Base-by-base conservation (phyloP, 1,284 basidiomycete species). In the Heterobasidion irregulare region DNA sequence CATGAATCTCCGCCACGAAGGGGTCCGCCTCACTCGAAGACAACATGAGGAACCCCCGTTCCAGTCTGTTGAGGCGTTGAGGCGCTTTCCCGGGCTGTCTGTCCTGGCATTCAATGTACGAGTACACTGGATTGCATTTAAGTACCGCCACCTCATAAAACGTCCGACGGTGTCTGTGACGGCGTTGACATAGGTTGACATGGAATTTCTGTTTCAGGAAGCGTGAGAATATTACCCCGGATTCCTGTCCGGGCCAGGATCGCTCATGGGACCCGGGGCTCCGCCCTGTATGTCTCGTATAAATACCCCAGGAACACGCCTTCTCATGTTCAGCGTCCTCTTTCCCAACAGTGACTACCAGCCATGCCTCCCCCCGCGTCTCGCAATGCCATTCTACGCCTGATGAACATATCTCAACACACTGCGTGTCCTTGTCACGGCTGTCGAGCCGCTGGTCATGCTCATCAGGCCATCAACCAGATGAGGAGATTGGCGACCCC, bases 401-500 rank as follows among this genome's bases (percentile, higher is more conserved):
- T 91, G 62, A 84, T 91, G 58, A 80, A 79, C 62, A 77, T 85
- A 10, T 79, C 85, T 2, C 86, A 89, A 64, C 84, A 89, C 61
- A 77, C 83, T 2, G 70, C 77, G 2, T 92, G 89, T 63, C 89
- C 89, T 8, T 91, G 89, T 63, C 89, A 92, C 72, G 80, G 84
- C 45, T 81, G 79, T 62, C 72, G 77, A 48, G 61, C 75, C 45
- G 71, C 71, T 52, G 70, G 69, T 56, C 80, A 78, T 59, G 66
- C 65, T 8, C 56, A 76, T 2, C 73, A 74, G 53, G 75, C 79
- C 47, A 66, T 83, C 43, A 80, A 73, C 62, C 84, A 87, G 65
- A 71, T 90, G 59, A 75, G 89, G 61, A 82, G 74, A 66, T 79
- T 90, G 60, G 94, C 94, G n/a, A 92, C 91, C 0, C 94, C 94